Percentiles rank a stretch among this genome's conserved stretches.
phyloP scores from a whole-genome alignment of 106 monocot genomes.

The Ottelia alismoides region DNA sequence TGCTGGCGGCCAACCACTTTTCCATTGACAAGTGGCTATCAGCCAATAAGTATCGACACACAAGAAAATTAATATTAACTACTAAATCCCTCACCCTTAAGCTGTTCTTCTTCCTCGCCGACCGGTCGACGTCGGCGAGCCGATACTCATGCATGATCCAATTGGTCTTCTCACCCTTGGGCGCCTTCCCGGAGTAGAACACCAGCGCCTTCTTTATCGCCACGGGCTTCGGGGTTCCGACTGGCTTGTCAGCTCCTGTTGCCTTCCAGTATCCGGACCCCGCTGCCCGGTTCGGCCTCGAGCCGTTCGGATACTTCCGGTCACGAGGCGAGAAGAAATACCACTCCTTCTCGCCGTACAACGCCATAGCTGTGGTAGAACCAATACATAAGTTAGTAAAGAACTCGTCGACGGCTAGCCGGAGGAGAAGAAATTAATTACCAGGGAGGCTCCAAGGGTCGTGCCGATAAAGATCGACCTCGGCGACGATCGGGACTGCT shows the following conservation, averaged over 20 bases:
- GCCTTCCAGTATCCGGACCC: conserved; percentile 90
- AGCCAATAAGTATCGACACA: no score
- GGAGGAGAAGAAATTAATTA: conserved; percentile 8
- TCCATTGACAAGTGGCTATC: no score
- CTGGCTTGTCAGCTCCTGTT: conserved; percentile 72
- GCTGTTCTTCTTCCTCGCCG: conserved; percentile 44
- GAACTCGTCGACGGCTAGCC: background rate
- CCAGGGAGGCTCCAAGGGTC: conserved; percentile 74
- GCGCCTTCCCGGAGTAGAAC: conserved; percentile 68
- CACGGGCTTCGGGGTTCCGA: conserved; percentile 47
- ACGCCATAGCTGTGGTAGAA: conserved; percentile 28
- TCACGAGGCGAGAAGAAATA: conserved; percentile 79
- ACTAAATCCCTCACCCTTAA: conserved; percentile 31
- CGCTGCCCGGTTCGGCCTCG: conserved; percentile 76
- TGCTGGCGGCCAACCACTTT: no score
- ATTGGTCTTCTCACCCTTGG: conserved; percentile 48
- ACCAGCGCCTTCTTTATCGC: conserved; percentile 82
- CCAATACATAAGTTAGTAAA: background rate
- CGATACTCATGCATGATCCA: conserved; percentile 31
- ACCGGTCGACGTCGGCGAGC: conserved; percentile 33
- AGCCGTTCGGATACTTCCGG: conserved; percentile 86
- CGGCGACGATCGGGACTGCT: conserved; percentile 53
- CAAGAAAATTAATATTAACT: background rate
- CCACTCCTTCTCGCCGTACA: conserved; percentile 81
- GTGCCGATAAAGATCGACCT: conserved; percentile 66